A percentile compares a stretch with the other conserved stretches of the same genome.
Conservation (phyloP, 2,329 filamentous ascomycete species). For the Xylaria digitata region DNA sequence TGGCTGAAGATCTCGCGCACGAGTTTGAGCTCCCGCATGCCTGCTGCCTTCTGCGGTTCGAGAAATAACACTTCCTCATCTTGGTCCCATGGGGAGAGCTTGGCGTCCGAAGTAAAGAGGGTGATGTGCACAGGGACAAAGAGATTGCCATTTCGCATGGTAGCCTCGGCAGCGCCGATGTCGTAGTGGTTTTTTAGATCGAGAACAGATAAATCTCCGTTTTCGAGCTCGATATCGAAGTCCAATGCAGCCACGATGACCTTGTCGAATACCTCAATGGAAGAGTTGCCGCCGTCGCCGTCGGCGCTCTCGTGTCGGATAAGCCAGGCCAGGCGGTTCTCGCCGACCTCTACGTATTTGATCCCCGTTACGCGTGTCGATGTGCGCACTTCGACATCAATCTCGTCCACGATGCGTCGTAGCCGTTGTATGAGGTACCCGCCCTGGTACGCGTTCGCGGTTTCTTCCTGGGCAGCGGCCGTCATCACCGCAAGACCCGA, state of each 20-base stretch:
- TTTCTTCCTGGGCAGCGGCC: conserved; percentile 40
- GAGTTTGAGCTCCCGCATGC: conserved; percentile 26
- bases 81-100: conserved; percentile 12
- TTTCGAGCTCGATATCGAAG: conserved; percentile 16
- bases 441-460: conserved; percentile 37
- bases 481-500: conserved; percentile 40
- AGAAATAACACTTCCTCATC: conserved; percentile 27
- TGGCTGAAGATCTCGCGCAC: conserved; percentile 23
- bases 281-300: not conserved
- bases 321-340: conserved; percentile 22
- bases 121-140: conserved; percentile 18
- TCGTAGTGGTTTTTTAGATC: conserved; percentile 3
- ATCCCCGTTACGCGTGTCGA: conserved; percentile 25
- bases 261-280: conserved; percentile 29
- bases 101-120: conserved; percentile 26
- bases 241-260: conserved; percentile 29
- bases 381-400: conserved; percentile 21
- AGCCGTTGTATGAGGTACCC: conserved; percentile 36
- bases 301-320: conserved; percentile 19
- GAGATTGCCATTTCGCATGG: not conserved
- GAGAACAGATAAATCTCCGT: not conserved
- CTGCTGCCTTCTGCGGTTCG: not conserved
- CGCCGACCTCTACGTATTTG: not conserved
- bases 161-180: not conserved
- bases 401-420: conserved; percentile 17